Evolutionary conservation across 2,329 filamentous ascomycete genomes (phyloP).

Genomic region (Penicillium nordicum): DNA sequence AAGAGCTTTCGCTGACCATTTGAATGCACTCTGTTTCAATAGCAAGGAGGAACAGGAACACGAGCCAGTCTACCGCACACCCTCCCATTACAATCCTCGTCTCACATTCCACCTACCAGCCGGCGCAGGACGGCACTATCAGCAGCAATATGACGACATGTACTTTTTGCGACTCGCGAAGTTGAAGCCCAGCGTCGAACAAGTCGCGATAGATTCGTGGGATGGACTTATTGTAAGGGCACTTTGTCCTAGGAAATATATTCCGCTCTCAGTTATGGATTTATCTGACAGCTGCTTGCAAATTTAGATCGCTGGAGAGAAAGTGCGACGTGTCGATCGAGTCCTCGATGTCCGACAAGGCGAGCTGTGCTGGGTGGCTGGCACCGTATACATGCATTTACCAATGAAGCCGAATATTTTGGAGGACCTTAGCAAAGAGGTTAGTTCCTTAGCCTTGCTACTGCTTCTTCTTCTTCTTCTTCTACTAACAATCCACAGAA

Average conservation of each 20-base stretch:
- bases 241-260: background rate
- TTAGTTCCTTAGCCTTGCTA: conserved; percentile 40
- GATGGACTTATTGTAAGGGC: conserved; percentile 59
- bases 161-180: conserved; percentile 89
- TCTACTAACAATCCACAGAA: conserved; percentile 53
- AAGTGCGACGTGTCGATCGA: conserved; percentile 72
- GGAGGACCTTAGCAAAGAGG: conserved; percentile 90
- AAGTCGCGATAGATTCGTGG: conserved; percentile 73
- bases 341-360: conserved; percentile 95
- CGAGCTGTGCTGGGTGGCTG: conserved; percentile 89
- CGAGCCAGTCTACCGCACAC: conserved; percentile 50
- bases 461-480: background rate
- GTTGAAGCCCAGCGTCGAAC: conserved; percentile 79
- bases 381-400: conserved; percentile 98
- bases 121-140: conserved; percentile 65
- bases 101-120: conserved; percentile 70
- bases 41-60: conserved; percentile 39
- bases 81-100: conserved; percentile 69
- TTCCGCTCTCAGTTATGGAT: background rate
- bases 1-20: conserved; percentile 15
- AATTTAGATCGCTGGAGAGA: conserved; percentile 66
- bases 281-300: background rate
- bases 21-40: background rate
- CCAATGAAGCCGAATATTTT: conserved; percentile 91
- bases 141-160: conserved; percentile 96